Evolutionary conservation across 495 filamentous ascomycete genomes (phyloP), one percentile per base, ranked within the genome.

Genomic region (Trichoderma reesei): DNA sequence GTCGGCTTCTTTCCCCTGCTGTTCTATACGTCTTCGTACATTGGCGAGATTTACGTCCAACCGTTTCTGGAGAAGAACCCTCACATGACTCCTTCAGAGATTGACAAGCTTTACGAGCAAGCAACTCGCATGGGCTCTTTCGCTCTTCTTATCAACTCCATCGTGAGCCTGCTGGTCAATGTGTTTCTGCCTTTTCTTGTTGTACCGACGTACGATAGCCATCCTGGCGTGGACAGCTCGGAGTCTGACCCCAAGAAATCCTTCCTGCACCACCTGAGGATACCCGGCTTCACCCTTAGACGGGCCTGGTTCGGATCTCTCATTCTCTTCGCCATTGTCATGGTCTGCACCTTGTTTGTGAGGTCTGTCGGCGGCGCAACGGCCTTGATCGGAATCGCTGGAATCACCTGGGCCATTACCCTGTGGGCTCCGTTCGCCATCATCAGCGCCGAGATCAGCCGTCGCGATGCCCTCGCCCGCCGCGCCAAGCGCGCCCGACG

Each of bases 1-100:
- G 86, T 96, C 67, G 92, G 90, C 65, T 96, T 92, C 88, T 96
- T 96, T 70, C 92, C 92, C 18, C 93, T 96, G 77, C 80, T 96
- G 0, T 96, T 92, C 75, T 96, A 96, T 76, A 88, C 91, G 7
- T 94, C 90, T 1, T 94, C 90, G 36, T 96, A 92, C 72, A 87
- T 96, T 69, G 92, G 88, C 62, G 90, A 96, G 72, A 86, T 95
- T 62, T 94, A 95, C 70, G 88, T 88, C 44, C 86, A 95, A 69
- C 90, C 90, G 0, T 87, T 82, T 63, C 88, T 96, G 63, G 81
- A 83, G 67, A 76, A 81, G 60, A 86, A 96, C 68, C 90, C 90
- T 3, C 69, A 91, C 70, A 88, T 96, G 79, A 82, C 88, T 2
- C 78, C 85, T 1, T 82, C 81, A 41, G 84, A 96, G 70, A 82